A percentile compares a stretch with the other conserved stretches of the same genome.
Evolutionary conservation across 148 eudicot species (phyloP).

Genomic region (Diospyros kaki): DNA sequence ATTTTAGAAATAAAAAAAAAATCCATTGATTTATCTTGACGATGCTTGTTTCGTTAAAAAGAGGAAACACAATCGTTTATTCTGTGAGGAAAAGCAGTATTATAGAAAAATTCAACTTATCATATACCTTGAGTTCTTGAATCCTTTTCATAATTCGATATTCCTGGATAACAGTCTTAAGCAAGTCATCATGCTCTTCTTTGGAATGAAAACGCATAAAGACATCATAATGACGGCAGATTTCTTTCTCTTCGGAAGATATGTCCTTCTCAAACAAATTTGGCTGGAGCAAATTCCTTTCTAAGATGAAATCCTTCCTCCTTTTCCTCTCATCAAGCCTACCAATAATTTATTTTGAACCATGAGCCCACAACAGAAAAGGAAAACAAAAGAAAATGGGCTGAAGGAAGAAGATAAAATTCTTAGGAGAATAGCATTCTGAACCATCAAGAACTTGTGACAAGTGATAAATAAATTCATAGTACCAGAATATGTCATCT

Average conservation of each 20-base stretch:
- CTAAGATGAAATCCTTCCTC: constrained; percentile 76
- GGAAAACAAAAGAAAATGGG: neutral
- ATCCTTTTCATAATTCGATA: constrained; percentile 61
- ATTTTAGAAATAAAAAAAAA: neutral
- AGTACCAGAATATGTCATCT: neutral
- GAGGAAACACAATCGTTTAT: neutral
- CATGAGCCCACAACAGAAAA: neutral
- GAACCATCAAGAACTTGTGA: neutral
- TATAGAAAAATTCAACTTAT: neutral
- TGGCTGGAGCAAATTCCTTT: constrained; percentile 70
- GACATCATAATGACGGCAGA: constrained; percentile 58
- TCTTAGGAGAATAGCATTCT: neutral
- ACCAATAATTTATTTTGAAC: constrained; percentile 12
- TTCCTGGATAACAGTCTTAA: constrained; percentile 59
- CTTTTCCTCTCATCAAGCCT: constrained; percentile 93
- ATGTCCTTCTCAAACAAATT: constrained; percentile 67
- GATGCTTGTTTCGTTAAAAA: neutral
- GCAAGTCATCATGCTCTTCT: constrained; percentile 75
- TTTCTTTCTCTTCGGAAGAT: constrained; percentile 67
- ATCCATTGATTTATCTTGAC: neutral
- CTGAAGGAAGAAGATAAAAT: neutral
- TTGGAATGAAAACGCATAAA: constrained; percentile 88
- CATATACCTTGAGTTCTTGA: constrained; percentile 62
- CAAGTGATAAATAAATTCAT: neutral
- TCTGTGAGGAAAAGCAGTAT: neutral